Conservation (phyloP, 192 early-diverging fungal genomes). For the Backusella circina region DNA sequence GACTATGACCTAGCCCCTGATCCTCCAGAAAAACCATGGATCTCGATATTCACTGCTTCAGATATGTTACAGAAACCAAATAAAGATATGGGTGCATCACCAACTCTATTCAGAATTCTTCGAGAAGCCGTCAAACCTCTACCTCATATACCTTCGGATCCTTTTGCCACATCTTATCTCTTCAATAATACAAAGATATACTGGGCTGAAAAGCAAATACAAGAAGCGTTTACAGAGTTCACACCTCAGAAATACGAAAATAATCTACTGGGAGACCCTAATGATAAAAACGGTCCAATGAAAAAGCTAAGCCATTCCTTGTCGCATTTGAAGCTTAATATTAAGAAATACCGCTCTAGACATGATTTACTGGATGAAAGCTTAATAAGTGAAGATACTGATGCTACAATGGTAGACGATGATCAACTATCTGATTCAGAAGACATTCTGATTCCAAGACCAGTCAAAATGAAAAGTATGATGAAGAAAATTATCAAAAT, state of each 20-base stretch:
- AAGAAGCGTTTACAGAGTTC: constrained; percentile 16
- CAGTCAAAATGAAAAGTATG: constrained; percentile 9
- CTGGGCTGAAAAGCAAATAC: background rate
- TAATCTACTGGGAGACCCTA: background rate
- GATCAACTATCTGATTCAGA: background rate
- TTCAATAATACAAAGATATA: background rate
- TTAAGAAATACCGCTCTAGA: constrained; percentile 6
- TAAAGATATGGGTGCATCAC: background rate
- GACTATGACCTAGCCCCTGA: constrained; percentile 10
- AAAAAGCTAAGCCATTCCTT: constrained; percentile 12
- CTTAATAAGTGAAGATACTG: background rate
- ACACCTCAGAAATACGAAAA: background rate
- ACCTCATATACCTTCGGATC: background rate
- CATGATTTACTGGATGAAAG: constrained; percentile 9
- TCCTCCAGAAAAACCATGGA: constrained; percentile 15
- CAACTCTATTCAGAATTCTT: constrained; percentile 15
- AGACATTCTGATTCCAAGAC: background rate
- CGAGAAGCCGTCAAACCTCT: background rate
- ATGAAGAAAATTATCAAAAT: constrained; percentile 14
- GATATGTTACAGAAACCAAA: background rate
- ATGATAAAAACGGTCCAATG: background rate
- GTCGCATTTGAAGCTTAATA: constrained; percentile 7
- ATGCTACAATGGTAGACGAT: background rate
- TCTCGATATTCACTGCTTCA: constrained; percentile 10
- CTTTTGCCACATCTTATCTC: constrained; percentile 11